These are phyloP conservation scores for Pythium dissimile DNA, from an alignment of 352 stramenopile genomes.

Conservation along the genomic window DNA sequence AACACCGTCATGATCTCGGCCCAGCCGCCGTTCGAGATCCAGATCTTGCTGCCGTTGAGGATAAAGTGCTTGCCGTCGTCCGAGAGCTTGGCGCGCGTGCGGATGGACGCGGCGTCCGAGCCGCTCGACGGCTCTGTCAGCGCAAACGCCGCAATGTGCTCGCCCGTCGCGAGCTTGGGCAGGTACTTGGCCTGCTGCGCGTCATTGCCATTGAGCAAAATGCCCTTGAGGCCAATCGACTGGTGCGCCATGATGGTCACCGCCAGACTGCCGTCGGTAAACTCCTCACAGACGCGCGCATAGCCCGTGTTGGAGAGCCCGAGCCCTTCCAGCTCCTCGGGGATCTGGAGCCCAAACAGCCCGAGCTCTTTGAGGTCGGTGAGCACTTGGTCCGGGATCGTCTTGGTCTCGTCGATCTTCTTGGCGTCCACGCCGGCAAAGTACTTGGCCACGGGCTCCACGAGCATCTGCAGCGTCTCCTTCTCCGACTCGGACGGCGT, in stretches of 20 bases:
- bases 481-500: conserved; percentile 62
- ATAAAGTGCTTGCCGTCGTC: conserved; percentile 91
- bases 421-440: conserved; percentile 67
- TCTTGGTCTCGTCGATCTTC: conserved; percentile 79
- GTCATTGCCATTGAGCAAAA: conserved; percentile 84
- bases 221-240: conserved; percentile 86
- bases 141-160: conserved; percentile 83
- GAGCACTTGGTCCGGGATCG: conserved; percentile 67
- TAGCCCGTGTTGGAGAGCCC: conserved; percentile 85
- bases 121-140: conserved; percentile 91
- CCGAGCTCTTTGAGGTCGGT: conserved; percentile 80
- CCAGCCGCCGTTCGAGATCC: conserved; percentile 96
- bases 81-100: conserved; percentile 87
- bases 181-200: conserved; percentile 87
- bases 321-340: conserved; percentile 70
- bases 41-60: conserved; percentile 95
- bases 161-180: conserved; percentile 84
- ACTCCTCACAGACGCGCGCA: conserved; percentile 81
- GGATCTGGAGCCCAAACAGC: conserved; percentile 85
- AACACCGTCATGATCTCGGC: conserved; percentile 97
- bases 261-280: conserved; percentile 71
- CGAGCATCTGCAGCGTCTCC: conserved; percentile 84
- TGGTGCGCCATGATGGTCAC: conserved; percentile 88
- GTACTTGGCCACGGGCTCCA: conserved; percentile 78
- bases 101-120: conserved; percentile 87